phyloP scores from a whole-genome alignment of 352 stramenopile genomes.

The Phytophthora syringae region DNA sequence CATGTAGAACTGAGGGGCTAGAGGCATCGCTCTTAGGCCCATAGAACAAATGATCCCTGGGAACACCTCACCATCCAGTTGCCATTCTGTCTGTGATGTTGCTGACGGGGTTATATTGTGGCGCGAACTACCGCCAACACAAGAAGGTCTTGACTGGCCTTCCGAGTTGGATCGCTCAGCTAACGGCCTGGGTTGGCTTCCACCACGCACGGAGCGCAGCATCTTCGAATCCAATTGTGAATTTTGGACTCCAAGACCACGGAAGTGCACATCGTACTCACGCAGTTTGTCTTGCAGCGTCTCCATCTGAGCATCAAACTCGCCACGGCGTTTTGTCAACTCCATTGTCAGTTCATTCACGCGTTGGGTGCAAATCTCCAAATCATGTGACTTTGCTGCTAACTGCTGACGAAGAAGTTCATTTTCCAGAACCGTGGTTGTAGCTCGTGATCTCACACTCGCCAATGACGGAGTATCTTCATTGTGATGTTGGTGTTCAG shows the following conservation, averaged over 20 bases:
- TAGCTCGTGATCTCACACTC: constrained; percentile 14
- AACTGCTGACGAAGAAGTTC: constrained; percentile 68
- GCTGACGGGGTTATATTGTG: constrained; percentile 35
- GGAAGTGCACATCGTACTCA: constrained; percentile 58
- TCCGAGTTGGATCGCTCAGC: constrained; percentile 6
- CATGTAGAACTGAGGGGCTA: constrained; percentile 67
- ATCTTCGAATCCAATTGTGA: constrained; percentile 63
- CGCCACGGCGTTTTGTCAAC: constrained; percentile 53
- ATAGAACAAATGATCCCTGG: constrained; percentile 74
- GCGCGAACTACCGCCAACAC: constrained; percentile 8
- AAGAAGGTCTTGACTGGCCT: neutral
- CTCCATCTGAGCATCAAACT: constrained; percentile 62
- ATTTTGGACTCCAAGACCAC: constrained; percentile 47
- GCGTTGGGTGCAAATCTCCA: constrained; percentile 48
- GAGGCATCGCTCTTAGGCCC: constrained; percentile 67
- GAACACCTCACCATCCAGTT: constrained; percentile 71
- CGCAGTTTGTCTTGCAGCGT: constrained; percentile 52
- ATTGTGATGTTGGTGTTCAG: neutral
- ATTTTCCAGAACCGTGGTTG: constrained; percentile 46
- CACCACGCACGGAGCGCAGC: constrained; percentile 66
- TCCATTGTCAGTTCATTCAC: constrained; percentile 56
- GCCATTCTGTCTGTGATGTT: constrained; percentile 52
- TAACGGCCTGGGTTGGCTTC: constrained; percentile 24
- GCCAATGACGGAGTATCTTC: neutral
- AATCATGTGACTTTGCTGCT: constrained; percentile 49